Evolutionary conservation across 352 stramenopile genomes (phyloP).

Genomic region (Sclerospora graminicola): DNA sequence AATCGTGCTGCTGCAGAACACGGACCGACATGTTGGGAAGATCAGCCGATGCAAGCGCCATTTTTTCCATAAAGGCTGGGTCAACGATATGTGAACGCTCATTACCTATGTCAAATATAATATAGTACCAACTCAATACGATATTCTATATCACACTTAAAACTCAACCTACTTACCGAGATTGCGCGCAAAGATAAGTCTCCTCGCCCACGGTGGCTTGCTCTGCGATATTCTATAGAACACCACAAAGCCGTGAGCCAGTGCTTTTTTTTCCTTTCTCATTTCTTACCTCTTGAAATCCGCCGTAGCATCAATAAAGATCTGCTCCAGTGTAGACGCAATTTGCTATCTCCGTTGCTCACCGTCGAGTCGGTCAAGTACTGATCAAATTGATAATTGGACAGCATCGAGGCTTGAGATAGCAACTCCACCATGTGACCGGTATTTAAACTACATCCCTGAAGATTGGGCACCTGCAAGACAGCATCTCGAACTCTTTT

Average conservation of each 20-base stretch:
- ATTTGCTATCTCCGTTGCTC: constrained; percentile 49
- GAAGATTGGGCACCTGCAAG: constrained; percentile 38
- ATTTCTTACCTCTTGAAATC: constrained; percentile 49
- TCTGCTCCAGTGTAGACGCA: constrained; percentile 52
- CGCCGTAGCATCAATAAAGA: constrained; percentile 39
- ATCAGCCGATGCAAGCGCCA: constrained; percentile 49
- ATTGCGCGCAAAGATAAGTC: constrained; percentile 79
- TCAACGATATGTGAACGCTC: constrained; percentile 67
- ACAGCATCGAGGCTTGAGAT: constrained; percentile 67
- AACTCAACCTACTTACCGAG: constrained; percentile 26
- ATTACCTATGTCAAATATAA: constrained; percentile 30
- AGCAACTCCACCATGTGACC: constrained; percentile 54
- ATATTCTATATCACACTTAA: background rate
- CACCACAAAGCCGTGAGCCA: constrained; percentile 4
- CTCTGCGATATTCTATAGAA: constrained; percentile 40
- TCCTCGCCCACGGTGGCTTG: constrained; percentile 63
- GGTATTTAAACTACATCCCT: constrained; percentile 16
- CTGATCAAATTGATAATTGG: constrained; percentile 84
- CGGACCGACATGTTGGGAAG: constrained; percentile 71
- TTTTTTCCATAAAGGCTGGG: constrained; percentile 74
- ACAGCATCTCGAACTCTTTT: constrained; percentile 48
- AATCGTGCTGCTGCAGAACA: constrained; percentile 72
- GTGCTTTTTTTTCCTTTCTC: background rate
- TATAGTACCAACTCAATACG: background rate
- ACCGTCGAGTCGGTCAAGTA: constrained; percentile 55